Conservation (phyloP, 805 yeast genomes). For the Saccharomycopsis vini region DNA sequence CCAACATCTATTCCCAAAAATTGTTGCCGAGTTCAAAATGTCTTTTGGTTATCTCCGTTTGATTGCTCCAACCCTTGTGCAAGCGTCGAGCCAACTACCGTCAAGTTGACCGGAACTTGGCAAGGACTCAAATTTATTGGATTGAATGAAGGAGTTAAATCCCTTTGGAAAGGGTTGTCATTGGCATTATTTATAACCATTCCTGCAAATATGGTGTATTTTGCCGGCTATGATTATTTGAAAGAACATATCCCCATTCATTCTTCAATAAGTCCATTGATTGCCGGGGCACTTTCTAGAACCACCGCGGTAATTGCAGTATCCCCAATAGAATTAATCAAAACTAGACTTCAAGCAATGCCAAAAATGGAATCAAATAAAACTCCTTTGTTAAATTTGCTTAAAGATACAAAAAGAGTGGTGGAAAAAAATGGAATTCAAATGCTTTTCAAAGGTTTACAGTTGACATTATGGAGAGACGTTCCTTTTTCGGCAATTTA, state of each 20-base stretch:
- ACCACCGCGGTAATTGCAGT: constrained; percentile 74
- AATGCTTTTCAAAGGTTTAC: constrained; percentile 74
- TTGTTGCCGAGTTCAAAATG: constrained; percentile 17
- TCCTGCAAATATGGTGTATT: constrained; percentile 89
- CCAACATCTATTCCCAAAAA: constrained; percentile 23
- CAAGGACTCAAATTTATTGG: constrained; percentile 65
- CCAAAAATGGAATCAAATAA: constrained; percentile 35
- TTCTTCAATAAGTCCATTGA: constrained; percentile 51
- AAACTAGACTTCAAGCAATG: constrained; percentile 86
- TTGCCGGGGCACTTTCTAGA: constrained; percentile 83
- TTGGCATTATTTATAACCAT: constrained; percentile 79
- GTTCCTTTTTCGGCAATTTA: constrained; percentile 94
- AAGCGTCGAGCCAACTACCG: constrained; percentile 23
- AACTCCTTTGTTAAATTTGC: constrained; percentile 32
- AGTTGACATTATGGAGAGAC: constrained; percentile 90
- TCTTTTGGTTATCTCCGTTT: constrained; percentile 21
- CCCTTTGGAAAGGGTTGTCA: constrained; percentile 86
- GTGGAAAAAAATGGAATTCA: constrained; percentile 47
- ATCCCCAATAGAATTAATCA: constrained; percentile 79
- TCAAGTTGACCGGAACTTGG: constrained; percentile 52
- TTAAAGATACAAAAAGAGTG: constrained; percentile 45
- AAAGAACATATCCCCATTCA: constrained; percentile 41
- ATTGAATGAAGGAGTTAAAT: constrained; percentile 59
- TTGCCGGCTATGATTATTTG: constrained; percentile 84
- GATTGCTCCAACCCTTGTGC: constrained; percentile 12